A percentile compares a stretch with the other conserved stretches of the same genome.
phyloP scores from a whole-genome alignment of 306 rosid genomes.

The Geum urbanum region DNA sequence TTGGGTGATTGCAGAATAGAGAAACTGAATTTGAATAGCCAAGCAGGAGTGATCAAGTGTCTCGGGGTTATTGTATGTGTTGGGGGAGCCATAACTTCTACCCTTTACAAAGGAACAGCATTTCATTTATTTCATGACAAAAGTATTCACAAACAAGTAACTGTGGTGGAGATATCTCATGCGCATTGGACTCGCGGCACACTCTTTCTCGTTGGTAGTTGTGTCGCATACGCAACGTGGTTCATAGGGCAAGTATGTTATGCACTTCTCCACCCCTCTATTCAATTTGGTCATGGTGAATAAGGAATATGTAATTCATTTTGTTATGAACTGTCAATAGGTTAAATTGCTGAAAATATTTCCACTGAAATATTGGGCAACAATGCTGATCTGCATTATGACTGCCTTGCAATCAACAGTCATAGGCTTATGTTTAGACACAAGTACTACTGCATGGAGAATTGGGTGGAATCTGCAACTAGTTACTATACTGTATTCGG shows the following conservation, averaged over 20 bases:
- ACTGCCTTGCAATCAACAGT: slow-evolving; percentile 46
- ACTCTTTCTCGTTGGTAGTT: slow-evolving; percentile 40
- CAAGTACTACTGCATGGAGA: slow-evolving; percentile 40
- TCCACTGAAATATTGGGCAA: slow-evolving; percentile 50
- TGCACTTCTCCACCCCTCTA: not conserved
- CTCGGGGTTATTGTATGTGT: slow-evolving; percentile 50
- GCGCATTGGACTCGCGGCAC: slow-evolving; percentile 51
- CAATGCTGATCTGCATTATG: slow-evolving; percentile 48
- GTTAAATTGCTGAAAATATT: slow-evolving; percentile 38
- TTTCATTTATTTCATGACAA: slow-evolving; percentile 34
- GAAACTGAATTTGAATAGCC: slow-evolving; percentile 22
- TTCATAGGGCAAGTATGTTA: slow-evolving; percentile 47
- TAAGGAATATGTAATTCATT: not conserved
- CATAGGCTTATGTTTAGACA: slow-evolving; percentile 44
- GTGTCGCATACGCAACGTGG: slow-evolving; percentile 51
- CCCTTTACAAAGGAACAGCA: slow-evolving; percentile 48
- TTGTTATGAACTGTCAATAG: slow-evolving; percentile 26
- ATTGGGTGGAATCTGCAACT: slow-evolving; percentile 55
- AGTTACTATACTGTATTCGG: slow-evolving; percentile 61
- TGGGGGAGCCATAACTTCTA: slow-evolving; percentile 45
- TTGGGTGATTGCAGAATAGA: slow-evolving; percentile 36
- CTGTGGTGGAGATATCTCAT: slow-evolving; percentile 5
- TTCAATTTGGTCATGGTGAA: not conserved
- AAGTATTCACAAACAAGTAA: not conserved
- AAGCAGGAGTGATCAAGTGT: slow-evolving; percentile 40